Percentiles rank a stretch among this genome's conserved stretches.
Evolutionary conservation across 106 monocot genomes (phyloP).

Genomic region (Chionographis japonica): DNA sequence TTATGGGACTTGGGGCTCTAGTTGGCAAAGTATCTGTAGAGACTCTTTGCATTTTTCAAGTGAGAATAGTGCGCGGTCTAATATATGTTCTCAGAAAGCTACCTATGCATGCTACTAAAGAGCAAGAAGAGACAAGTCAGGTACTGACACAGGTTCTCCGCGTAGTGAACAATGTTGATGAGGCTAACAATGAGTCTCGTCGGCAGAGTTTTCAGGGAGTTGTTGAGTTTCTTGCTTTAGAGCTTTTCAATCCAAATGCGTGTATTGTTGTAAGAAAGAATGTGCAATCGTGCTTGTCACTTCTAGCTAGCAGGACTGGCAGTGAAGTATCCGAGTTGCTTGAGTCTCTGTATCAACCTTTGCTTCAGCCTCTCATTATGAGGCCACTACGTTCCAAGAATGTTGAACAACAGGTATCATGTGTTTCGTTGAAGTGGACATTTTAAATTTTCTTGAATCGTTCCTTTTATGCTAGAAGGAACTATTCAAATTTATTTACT

Average conservation of each 20-base stretch:
- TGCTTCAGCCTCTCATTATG: constrained; percentile 90
- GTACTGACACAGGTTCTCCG: constrained; percentile 95
- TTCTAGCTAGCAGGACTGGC: constrained; percentile 93
- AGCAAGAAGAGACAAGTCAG: constrained; percentile 98
- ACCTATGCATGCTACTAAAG: constrained; percentile 88
- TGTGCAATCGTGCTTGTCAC: constrained; percentile 85
- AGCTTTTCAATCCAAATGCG: constrained; percentile 96
- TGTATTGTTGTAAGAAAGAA: constrained; percentile 85
- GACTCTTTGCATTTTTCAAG: constrained; percentile 78
- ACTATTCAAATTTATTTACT: constrained; percentile 4
- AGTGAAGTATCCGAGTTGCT: constrained; percentile 98
- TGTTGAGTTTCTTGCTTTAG: constrained; percentile 87
- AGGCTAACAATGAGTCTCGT: constrained; percentile 89
- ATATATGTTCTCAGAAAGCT: constrained; percentile 91
- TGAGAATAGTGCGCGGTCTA: constrained; percentile 78
- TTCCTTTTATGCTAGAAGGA: not conserved
- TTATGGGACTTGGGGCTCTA: constrained; percentile 90
- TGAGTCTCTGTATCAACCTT: constrained; percentile 73
- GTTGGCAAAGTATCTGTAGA: constrained; percentile 97
- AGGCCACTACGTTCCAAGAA: constrained; percentile 79
- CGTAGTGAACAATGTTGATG: constrained; percentile 92
- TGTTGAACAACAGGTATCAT: constrained; percentile 88
- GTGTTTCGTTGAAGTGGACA: not conserved
- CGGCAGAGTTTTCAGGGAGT: constrained; percentile 95
- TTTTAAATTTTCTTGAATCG: not conserved